Conservation (phyloP, 2,329 filamentous ascomycete species). For the Simplicillium sp. region DNA sequence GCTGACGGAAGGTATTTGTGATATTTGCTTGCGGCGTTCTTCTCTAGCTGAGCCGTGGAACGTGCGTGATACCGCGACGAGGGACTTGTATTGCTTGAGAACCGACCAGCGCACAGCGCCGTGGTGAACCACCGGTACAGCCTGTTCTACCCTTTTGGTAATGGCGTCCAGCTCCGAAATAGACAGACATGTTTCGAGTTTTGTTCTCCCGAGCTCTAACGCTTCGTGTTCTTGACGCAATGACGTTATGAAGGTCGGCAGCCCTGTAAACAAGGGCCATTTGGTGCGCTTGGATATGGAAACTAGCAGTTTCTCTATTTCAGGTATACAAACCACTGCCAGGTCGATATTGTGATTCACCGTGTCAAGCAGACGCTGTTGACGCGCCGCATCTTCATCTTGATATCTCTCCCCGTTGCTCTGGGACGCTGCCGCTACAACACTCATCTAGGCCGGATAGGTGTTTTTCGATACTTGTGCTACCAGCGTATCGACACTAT, state of each 20-base stretch:
- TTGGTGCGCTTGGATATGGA: not conserved
- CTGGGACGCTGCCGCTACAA: too few species aligned
- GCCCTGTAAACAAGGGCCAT: not conserved
- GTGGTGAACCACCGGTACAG: slow-evolving; percentile 13
- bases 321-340: too few species aligned
- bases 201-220: too few species aligned
- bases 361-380: too few species aligned
- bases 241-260: slow-evolving; percentile 1
- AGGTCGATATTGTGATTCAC: too few species aligned
- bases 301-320: too few species aligned
- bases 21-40: slow-evolving; percentile 13
- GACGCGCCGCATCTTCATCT: too few species aligned
- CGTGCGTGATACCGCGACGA: slow-evolving; percentile 20
- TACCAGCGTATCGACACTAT: too few species aligned
- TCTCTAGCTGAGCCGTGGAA: slow-evolving; percentile 22
- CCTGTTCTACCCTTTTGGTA: slow-evolving; percentile 13
- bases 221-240: not conserved
- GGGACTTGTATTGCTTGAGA: slow-evolving; percentile 19
- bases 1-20: slow-evolving; percentile 10
- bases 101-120: slow-evolving; percentile 18
- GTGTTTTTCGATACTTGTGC: too few species aligned
- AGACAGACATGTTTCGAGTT: not conserved
- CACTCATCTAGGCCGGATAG: too few species aligned
- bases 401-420: too few species aligned
- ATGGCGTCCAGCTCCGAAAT: slow-evolving; percentile 7